Conservation (phyloP, 73 alveolate genomes). For the Diophrys appendiculata region DNA sequence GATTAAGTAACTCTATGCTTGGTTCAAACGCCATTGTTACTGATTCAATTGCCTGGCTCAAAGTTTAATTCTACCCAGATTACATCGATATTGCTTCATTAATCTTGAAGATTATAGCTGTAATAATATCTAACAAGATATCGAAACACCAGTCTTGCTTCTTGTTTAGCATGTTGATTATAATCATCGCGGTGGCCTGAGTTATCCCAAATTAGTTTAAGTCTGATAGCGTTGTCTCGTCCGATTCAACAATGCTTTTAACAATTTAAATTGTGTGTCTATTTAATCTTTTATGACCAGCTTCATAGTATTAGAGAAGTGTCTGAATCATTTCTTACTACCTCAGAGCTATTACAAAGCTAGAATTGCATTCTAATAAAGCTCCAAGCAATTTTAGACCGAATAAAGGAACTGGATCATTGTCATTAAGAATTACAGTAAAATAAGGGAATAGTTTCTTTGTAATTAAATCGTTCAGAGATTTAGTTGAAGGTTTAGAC, state of each 20-base stretch:
- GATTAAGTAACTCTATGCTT: constrained; percentile 42
- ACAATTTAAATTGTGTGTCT: constrained; percentile 61
- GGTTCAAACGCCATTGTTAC: constrained; percentile 52
- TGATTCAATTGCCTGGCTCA: constrained; percentile 30
- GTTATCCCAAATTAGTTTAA: constrained; percentile 31
- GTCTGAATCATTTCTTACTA: constrained; percentile 25
- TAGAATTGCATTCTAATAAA: constrained; percentile 58
- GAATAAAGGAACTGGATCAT: constrained; percentile 56
- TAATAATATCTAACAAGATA: constrained; percentile 57
- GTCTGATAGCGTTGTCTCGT: constrained; percentile 43
- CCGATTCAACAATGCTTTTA: constrained; percentile 58
- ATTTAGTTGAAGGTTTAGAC: constrained; percentile 41
- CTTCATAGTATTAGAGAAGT: constrained; percentile 53
- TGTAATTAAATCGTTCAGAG: constrained; percentile 62
- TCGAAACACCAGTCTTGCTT: constrained; percentile 77
- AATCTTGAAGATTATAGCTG: constrained; percentile 37
- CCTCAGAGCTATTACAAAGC: constrained; percentile 25
- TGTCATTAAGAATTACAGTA: constrained; percentile 17
- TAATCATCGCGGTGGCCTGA: constrained; percentile 47
- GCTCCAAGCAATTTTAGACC: constrained; percentile 60
- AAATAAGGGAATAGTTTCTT: constrained; percentile 45
- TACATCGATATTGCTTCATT: constrained; percentile 37
- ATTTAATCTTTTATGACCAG: constrained; percentile 62
- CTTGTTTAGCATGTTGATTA: constrained; percentile 48
- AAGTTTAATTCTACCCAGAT: constrained; percentile 12